These are phyloP conservation scores for Gryganskiella cystojenkinii DNA, from an alignment of 192 early-diverging fungal genomes.

Conservation along the genomic window DNA sequence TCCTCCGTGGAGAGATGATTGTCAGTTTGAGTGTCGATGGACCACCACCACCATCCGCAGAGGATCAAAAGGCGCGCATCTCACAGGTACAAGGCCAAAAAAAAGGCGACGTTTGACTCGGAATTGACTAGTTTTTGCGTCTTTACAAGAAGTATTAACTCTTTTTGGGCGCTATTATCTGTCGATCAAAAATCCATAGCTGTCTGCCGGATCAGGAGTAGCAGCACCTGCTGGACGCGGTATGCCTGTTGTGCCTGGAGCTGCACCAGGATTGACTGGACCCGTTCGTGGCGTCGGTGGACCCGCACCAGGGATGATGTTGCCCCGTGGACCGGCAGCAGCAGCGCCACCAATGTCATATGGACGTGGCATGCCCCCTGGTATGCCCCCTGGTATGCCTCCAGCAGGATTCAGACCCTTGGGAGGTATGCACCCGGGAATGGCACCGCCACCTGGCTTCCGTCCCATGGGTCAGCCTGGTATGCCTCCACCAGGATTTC, in stretches of 20 bases:
- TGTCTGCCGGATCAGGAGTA: conserved; percentile 30
- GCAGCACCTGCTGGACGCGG: conserved; percentile 59
- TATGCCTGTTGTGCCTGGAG: conserved; percentile 67
- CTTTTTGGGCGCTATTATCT: too few relatives aligned
- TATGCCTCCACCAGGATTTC: conserved; percentile 73
- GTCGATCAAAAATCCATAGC: background rate
- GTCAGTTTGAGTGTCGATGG: conserved; percentile 93
- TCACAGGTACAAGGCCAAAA: conserved; percentile 43
- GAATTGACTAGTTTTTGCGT: too few relatives aligned
- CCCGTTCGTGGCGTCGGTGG: conserved; percentile 98
- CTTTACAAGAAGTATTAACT: too few relatives aligned
- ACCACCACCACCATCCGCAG: conserved; percentile 80
- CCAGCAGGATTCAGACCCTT: conserved; percentile 41
- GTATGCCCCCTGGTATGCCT: conserved; percentile 61
- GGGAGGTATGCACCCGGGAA: conserved; percentile 32
- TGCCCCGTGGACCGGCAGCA: conserved; percentile 75
- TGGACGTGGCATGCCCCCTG: conserved; percentile 71
- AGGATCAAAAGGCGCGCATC: conserved; percentile 60
- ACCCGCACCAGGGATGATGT: conserved; percentile 91
- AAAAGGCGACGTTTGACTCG: too few relatives aligned
- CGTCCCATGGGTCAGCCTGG: conserved; percentile 56
- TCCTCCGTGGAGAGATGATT: conserved; percentile 94
- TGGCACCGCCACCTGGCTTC: conserved; percentile 63
- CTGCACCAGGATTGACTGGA: conserved; percentile 76
- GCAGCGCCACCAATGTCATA: conserved; percentile 82